phyloP scores from a whole-genome alignment of 805 yeast genomes.

The Lachancea fermentati region DNA sequence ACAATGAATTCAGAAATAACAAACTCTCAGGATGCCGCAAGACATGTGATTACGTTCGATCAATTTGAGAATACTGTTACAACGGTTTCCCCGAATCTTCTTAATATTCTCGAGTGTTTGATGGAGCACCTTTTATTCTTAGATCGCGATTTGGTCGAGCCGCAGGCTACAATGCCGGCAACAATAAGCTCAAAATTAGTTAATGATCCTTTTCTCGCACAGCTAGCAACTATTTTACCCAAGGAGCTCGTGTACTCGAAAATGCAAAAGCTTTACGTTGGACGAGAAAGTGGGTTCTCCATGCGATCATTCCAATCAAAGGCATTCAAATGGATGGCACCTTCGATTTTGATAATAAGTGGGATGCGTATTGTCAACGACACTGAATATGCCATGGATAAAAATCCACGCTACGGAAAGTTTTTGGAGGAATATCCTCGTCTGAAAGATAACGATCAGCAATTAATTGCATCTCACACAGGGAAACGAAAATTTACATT shows the following conservation, averaged over 20 bases:
- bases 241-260: slow-evolving; percentile 40
- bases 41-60: slow-evolving; percentile 20
- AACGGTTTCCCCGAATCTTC: slow-evolving; percentile 38
- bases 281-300: slow-evolving; percentile 71
- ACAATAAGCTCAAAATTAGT: slow-evolving; percentile 13
- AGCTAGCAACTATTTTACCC: slow-evolving; percentile 37
- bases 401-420: slow-evolving; percentile 39
- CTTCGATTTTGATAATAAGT: slow-evolving; percentile 62
- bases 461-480: slow-evolving; percentile 12
- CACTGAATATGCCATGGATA: slow-evolving; percentile 19
- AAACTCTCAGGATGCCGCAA: slow-evolving; percentile 14
- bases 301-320: slow-evolving; percentile 81
- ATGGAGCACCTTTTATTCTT: slow-evolving; percentile 40
- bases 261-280: slow-evolving; percentile 60
- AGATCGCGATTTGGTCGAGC: slow-evolving; percentile 18
- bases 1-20: slow-evolving; percentile 41
- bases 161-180: slow-evolving; percentile 4
- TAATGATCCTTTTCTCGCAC: slow-evolving; percentile 36
- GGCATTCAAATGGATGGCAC: slow-evolving; percentile 86
- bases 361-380: slow-evolving; percentile 48
- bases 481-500: slow-evolving; percentile 44
- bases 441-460: slow-evolving; percentile 32
- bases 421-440: slow-evolving; percentile 48
- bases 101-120: slow-evolving; percentile 40
- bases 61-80: slow-evolving; percentile 33